Base-by-base conservation (phyloP, 2,329 filamentous ascomycete genomes). In the Ilyonectria sp. region DNA sequence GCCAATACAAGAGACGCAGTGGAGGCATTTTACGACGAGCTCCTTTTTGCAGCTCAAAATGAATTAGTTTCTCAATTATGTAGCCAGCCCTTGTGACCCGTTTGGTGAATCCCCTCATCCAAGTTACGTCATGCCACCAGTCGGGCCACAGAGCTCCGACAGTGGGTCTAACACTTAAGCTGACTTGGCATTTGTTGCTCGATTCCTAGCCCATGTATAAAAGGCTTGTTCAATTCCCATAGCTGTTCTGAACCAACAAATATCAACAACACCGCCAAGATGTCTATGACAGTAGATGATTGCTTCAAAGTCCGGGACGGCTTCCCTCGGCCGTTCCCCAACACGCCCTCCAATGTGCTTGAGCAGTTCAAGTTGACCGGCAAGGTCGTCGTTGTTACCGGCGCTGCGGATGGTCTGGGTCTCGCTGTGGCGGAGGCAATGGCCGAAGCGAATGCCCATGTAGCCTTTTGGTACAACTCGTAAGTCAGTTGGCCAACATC, bases 351-450 rank as follows among this genome's bases (percentile, higher is more conserved):
- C 40, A 85, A 85, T 63, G 84, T 85, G 1, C 56, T 85, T 1
- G 79, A 85, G 49, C 84, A 86, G 56, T 78, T 86, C 53, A 76
- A 74, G 15, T 75, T 86, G 72, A 77, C 72, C 6, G 83, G 79
- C 9, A 85, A 80, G 63, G 79, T 82, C 61, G 80, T 82, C 0
- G 79, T 82, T n/a, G 76, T 86, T 1, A 86, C 78, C 0, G 84
- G 84, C 5, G 84, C 83, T 1, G 80, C 82, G 0, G 83, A 85
- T 46, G 84, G 84, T 0, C 81, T 86, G 46, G 84, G 84, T 0
- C 74, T 78, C 49, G 79, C 84, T 0, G 83, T 84, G 4, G 78
- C 82, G 0, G 82, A 86, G 62, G 82, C 79, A 1, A 82, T 85
- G 76, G 83, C 83, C 2, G 84, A 86, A 60, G 84, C 84, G 0